These are phyloP conservation scores for Penicillium brasilianum DNA, from an alignment of 2,329 filamentous ascomycete species.

Conservation along the genomic window DNA sequence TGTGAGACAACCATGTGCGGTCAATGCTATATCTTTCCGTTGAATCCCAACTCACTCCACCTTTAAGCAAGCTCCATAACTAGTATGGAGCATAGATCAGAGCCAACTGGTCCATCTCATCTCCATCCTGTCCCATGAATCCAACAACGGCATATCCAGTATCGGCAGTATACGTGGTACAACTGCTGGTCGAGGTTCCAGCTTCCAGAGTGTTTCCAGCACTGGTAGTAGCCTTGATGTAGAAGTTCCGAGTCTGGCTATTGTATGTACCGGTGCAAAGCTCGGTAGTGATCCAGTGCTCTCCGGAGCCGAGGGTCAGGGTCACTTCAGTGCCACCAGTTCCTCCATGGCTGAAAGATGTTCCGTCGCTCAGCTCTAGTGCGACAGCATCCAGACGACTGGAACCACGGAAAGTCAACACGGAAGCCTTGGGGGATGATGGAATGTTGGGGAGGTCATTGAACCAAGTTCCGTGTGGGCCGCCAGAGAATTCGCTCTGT, in stretches of 20 bases:
- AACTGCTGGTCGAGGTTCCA: conserved; percentile 56
- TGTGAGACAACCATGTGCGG: neutral
- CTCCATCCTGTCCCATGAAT: conserved; percentile 57
- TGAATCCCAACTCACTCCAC: too few relatives aligned
- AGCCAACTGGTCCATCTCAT: conserved; percentile 62
- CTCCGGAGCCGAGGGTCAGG: conserved; percentile 53
- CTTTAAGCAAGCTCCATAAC: neutral
- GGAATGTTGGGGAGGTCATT: conserved; percentile 57
- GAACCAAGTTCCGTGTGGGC: conserved; percentile 54
- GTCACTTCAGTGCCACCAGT: conserved; percentile 53
- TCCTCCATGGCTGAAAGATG: conserved; percentile 59
- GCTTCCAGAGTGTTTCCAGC: conserved; percentile 52
- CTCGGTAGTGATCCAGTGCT: conserved; percentile 56
- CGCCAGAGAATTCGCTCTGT: conserved; percentile 35
- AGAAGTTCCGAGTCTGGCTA: conserved; percentile 59
- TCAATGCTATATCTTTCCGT: neutral
- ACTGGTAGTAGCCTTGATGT: conserved; percentile 60
- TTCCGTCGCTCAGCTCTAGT: conserved; percentile 56
- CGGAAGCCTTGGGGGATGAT: conserved; percentile 38
- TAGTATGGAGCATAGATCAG: conserved; percentile 35
- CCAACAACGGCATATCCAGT: conserved; percentile 60
- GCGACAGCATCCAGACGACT: conserved; percentile 58
- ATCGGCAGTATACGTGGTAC: conserved; percentile 54
- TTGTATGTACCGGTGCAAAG: conserved; percentile 59
- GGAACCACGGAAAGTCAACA: conserved; percentile 51